Evolutionary conservation across 1,284 basidiomycete genomes (phyloP), one percentile per base, ranked within the genome.

Genomic region (Mycena sp.): DNA sequence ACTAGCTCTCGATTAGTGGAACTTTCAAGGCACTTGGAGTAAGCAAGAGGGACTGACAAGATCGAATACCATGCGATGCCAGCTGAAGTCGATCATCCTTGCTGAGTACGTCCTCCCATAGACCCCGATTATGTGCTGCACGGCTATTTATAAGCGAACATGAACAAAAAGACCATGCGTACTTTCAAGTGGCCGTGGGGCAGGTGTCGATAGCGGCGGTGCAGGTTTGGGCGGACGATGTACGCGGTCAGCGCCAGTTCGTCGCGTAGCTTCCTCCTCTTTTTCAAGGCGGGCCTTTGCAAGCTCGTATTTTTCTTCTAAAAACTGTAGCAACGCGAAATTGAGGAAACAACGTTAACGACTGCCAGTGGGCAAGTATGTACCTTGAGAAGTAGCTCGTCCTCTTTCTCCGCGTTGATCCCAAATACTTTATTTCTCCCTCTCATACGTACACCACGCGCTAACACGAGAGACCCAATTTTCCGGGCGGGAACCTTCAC

Each of bases 81-180:
- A 79, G 70, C 54, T 70, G 65, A 16, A 63, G 58, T 41, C 74
- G 76, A 64, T 78, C 78, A 19, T 73, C 68, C 28, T 68, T 44
- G 38, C 67, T 70, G 19, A 79, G 66, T 3, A 76, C 70, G 28
- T 73, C 69, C 37, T 75, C 70, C 74, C 77, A 79, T 41, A 79
- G 74, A 48, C 71, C 74, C 17, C 59, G 61, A 52, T 71, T 72
- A 52, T 76, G 72, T 35, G 70, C 76, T 77, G 35, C 32, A n/a
- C 6, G 10, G 6, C 23, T n/a, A 30, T 51, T n/a, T 32, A 44
- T 6, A 28, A 25, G 29, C 7, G 11, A 38, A n/a, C 40, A 43
- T 6, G n/a, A 26, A 45, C 6, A 32, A 25, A 45, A 7, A 53
- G n/a, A 19, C 17, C 4, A 28, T 25, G 19, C 58, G n/a, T 56